Conservation (phyloP, 495 filamentous ascomycete genomes). For the Tuber umbilicatum region DNA sequence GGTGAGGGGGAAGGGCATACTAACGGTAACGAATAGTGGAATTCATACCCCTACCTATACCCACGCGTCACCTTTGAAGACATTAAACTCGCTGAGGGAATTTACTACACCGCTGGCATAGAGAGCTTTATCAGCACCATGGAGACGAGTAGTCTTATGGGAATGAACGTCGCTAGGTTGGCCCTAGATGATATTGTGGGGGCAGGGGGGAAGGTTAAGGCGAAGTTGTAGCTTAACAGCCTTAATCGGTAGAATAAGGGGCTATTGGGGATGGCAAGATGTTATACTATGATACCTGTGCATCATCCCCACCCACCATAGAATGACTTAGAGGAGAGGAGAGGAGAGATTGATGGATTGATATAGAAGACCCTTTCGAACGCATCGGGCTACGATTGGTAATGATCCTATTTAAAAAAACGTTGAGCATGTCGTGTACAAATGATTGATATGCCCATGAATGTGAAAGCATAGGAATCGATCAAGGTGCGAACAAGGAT, state of each 20-base stretch:
- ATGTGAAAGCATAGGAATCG: slow-evolving; percentile 94
- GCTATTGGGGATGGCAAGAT: neutral
- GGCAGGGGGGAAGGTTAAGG: slow-evolving; percentile 41
- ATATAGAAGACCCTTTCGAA: no score
- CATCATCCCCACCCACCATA: neutral
- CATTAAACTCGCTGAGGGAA: slow-evolving; percentile 54
- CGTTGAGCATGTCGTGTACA: slow-evolving; percentile 86
- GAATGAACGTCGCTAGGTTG: slow-evolving; percentile 81
- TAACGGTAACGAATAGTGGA: slow-evolving; percentile 79
- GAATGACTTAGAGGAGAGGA: no score
- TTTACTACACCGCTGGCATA: slow-evolving; percentile 91
- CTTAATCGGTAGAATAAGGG: neutral
- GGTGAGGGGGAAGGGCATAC: slow-evolving; percentile 47
- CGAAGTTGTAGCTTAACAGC: neutral
- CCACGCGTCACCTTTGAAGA: slow-evolving; percentile 87
- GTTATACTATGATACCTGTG: neutral
- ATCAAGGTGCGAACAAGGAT: slow-evolving; percentile 83
- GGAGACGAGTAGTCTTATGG: slow-evolving; percentile 96
- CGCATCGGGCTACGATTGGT: no score
- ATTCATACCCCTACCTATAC: slow-evolving; percentile 74
- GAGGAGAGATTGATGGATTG: no score
- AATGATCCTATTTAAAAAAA: slow-evolving; percentile 96
- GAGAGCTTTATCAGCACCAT: slow-evolving; percentile 95
- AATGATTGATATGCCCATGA: slow-evolving; percentile 98
- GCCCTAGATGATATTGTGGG: slow-evolving; percentile 59